phyloP scores from a whole-genome alignment of 1,284 basidiomycete genomes.

The Thelephora terrestris region DNA sequence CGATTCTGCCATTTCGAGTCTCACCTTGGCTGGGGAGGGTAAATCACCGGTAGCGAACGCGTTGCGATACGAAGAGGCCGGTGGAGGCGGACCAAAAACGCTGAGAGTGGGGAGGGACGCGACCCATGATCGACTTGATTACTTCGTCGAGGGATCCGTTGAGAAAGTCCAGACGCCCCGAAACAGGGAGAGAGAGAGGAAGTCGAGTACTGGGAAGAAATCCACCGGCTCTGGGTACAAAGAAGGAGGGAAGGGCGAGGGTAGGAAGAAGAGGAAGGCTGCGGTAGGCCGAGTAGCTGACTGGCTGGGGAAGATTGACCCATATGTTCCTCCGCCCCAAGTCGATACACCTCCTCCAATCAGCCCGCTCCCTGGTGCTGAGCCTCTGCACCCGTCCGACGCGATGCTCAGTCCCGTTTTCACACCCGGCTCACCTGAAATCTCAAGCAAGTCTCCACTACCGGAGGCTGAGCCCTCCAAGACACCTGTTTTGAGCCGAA shows the following conservation, averaged over 20 bases:
- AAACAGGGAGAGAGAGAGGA: slow-evolving; percentile 13
- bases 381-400: not conserved
- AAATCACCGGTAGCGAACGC: slow-evolving; percentile 4
- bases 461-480: not conserved
- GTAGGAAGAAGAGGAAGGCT: slow-evolving; percentile 30
- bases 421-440: not conserved
- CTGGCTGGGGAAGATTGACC: slow-evolving; percentile 59
- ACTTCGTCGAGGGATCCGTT: not conserved
- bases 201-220: slow-evolving; percentile 23
- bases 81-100: slow-evolving; percentile 12
- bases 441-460: not conserved
- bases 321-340: slow-evolving; percentile 31
- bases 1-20: slow-evolving; percentile 66
- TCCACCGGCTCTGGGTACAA: slow-evolving; percentile 8
- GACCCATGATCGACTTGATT: not conserved
- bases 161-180: not conserved
- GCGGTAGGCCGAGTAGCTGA: slow-evolving; percentile 66
- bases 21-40: slow-evolving; percentile 48
- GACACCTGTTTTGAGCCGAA: not conserved
- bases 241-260: slow-evolving; percentile 10
- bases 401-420: not conserved
- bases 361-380: not conserved
- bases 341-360: slow-evolving; percentile 15
- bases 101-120: slow-evolving; percentile 6
- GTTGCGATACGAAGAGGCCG: slow-evolving; percentile 5